Percentiles rank a stretch among this genome's conserved stretches.
phyloP scores from a whole-genome alignment of 148 eudicot species.

The Persicaria tinctoria region DNA sequence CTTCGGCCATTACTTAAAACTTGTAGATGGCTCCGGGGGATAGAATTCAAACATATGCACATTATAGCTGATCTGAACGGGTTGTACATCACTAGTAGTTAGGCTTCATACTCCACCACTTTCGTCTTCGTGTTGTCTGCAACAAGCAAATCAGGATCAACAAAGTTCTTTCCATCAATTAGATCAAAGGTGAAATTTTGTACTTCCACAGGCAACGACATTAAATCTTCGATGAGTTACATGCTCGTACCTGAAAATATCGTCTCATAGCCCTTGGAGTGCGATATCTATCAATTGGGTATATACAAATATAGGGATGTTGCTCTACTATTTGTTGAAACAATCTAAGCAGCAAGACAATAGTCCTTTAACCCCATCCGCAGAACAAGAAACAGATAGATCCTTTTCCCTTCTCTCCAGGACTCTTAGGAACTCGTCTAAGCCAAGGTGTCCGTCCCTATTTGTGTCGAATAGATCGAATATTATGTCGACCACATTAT shows the following conservation, averaged over 20 bases:
- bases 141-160: not conserved
- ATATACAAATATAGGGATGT: no score
- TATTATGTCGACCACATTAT: conserved; percentile 67
- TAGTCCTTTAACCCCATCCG: conserved; percentile 36
- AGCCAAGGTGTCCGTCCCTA: conserved; percentile 69
- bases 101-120: not conserved
- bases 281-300: not conserved
- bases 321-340: conserved; percentile 15
- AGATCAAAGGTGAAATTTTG: no score
- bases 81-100: not conserved
- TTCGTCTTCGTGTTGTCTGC: not conserved
- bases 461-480: conserved; percentile 65
- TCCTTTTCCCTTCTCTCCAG: conserved; percentile 50
- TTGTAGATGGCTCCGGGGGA: no score
- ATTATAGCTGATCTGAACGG: not conserved
- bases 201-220: not conserved
- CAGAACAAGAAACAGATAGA: conserved; percentile 29
- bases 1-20: no score
- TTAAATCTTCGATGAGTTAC: not conserved
- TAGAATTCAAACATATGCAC: no score
- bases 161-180: not conserved
- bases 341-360: conserved; percentile 65
- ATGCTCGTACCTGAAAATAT: not conserved
- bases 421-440: conserved; percentile 75
- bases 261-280: not conserved